phyloP scores from a whole-genome alignment of 129 eudicot genomes.

The Chrysanthemum lavandulifolium region DNA sequence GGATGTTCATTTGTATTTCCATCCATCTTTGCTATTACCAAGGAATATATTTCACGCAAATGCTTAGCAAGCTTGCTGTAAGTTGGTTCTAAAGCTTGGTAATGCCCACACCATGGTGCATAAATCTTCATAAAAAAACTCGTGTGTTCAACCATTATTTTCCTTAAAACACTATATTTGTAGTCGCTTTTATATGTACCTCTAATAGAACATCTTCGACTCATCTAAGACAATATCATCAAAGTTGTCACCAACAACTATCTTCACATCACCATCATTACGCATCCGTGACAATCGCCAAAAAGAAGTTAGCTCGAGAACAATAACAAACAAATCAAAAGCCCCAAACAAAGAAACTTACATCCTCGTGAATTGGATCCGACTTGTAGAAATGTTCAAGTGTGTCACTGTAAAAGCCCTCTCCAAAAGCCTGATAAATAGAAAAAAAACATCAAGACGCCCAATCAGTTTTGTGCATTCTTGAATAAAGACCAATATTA shows the following conservation, averaged over 20 bases:
- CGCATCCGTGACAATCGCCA: constrained; percentile 22
- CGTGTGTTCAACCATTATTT: constrained; percentile 3
- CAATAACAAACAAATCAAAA: neutral
- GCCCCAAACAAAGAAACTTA: constrained; percentile 32
- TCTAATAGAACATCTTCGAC: constrained; percentile 93
- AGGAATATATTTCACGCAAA: too few relatives aligned
- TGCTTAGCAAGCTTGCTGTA: too few relatives aligned
- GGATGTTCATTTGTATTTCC: too few relatives aligned
- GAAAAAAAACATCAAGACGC: too few relatives aligned
- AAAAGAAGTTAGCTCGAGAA: neutral
- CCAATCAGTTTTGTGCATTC: too few relatives aligned
- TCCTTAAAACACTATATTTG: neutral
- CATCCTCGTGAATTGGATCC: constrained; percentile 81
- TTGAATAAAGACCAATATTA: too few relatives aligned
- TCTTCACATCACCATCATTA: constrained; percentile 93
- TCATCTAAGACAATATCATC: constrained; percentile 89
- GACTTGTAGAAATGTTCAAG: constrained; percentile 81
- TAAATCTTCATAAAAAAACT: neutral
- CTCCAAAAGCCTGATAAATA: constrained; percentile 38
- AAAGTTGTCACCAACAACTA: constrained; percentile 89
- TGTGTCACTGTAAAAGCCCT: constrained; percentile 64
- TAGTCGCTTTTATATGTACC: constrained; percentile 38
- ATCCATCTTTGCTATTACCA: too few relatives aligned
- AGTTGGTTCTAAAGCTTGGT: too few relatives aligned
- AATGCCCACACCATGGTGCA: too few relatives aligned